A percentile compares a stretch with the other conserved stretches of the same genome.
phyloP scores from a whole-genome alignment of 1,284 basidiomycete species.

The Melampsora larici-populina region DNA sequence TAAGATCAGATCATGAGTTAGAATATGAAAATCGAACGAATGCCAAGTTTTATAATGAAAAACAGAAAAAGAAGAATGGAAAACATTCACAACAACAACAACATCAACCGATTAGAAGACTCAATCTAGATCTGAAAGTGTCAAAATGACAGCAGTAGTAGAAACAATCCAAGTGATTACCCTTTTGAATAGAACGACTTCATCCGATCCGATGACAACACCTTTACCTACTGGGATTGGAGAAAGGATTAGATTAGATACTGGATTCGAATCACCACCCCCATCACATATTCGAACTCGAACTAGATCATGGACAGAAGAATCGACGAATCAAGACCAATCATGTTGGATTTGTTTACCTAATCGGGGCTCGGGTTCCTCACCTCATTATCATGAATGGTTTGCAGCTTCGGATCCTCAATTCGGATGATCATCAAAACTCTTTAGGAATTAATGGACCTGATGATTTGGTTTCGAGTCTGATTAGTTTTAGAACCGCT shows the following conservation, averaged over 20 bases:
- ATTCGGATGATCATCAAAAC: no score
- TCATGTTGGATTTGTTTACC: background rate
- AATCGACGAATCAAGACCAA: background rate
- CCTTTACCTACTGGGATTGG: background rate
- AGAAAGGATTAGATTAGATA: background rate
- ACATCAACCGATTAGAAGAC: conserved; percentile 6
- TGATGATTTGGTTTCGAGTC: no score
- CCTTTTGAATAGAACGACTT: no score
- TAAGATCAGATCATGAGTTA: no score
- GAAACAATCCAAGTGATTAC: background rate
- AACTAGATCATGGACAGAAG: background rate
- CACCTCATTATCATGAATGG: background rate
- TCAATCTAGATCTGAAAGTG: conserved; percentile 30
- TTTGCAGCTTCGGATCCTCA: background rate
- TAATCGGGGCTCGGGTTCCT: background rate
- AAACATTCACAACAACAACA: no score
- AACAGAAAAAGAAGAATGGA: background rate
- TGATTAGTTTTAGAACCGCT: no score
- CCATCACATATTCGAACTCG: background rate
- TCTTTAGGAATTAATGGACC: no score
- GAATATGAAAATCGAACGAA: conserved; percentile 71
- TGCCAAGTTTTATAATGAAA: background rate
- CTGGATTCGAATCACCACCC: background rate
- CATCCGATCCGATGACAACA: background rate
- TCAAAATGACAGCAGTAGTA: conserved; percentile 31